Conservation (phyloP, 2,329 filamentous ascomycete species). For the Diaporthe ilicicola region DNA sequence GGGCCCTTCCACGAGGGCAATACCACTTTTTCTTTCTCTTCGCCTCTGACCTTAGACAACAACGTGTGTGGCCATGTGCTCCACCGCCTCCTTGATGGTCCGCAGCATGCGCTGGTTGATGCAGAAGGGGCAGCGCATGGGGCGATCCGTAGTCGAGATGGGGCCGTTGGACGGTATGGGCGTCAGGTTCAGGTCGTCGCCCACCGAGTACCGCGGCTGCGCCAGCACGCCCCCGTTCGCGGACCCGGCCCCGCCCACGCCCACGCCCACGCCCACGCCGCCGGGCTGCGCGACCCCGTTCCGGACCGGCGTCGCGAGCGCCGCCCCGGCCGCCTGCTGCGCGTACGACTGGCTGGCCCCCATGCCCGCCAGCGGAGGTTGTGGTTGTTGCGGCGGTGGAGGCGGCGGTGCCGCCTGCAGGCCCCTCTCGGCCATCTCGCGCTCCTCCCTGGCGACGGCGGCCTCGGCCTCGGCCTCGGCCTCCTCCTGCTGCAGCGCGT, state of each 20-base stretch:
- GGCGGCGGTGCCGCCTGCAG: conserved; percentile 32
- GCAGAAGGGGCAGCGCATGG: conserved; percentile 67
- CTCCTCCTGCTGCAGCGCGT: conserved; percentile 66
- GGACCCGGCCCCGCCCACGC: conserved; percentile 34
- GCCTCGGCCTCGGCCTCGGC: conserved; percentile 66
- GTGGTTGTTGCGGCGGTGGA: background rate
- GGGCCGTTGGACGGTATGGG: conserved; percentile 62
- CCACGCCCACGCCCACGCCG: conserved; percentile 22
- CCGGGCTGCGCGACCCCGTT: conserved; percentile 27
- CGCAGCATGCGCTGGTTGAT: conserved; percentile 69
- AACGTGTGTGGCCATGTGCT: conserved; percentile 70
- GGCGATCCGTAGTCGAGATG: conserved; percentile 55
- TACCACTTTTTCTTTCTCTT: background rate
- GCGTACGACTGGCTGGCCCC: conserved; percentile 31
- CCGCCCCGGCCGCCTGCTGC: conserved; percentile 36
- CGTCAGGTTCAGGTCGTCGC: conserved; percentile 60
- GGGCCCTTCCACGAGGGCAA: background rate
- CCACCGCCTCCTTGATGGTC: conserved; percentile 68
- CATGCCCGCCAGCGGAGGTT: conserved; percentile 33
- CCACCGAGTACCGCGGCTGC: conserved; percentile 35
- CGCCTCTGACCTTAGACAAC: conserved; percentile 52
- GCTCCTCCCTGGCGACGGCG: conserved; percentile 61
- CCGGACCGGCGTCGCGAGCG: conserved; percentile 35
- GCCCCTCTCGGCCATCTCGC: conserved; percentile 56
- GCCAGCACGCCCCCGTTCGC: conserved; percentile 37